These are phyloP conservation scores for Stylonectria norvegica DNA, from an alignment of 2,329 filamentous ascomycete genomes.

Conservation along the genomic window DNA sequence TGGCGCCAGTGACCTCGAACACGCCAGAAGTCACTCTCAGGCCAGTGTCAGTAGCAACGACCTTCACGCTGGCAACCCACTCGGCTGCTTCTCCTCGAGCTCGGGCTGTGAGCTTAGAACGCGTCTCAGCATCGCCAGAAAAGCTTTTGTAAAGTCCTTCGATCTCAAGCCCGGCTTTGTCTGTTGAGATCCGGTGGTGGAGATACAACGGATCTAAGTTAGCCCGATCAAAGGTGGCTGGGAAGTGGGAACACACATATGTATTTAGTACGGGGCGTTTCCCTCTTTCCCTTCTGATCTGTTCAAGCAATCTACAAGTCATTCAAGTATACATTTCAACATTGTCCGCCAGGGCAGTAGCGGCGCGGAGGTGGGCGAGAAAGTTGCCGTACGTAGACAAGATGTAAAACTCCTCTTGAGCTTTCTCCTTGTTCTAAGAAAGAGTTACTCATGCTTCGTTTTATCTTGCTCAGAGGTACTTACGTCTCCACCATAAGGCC, in stretches of 20 bases:
- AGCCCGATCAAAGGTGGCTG: too few species aligned
- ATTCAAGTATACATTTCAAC: too few species aligned
- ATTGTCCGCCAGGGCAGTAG: slow-evolving; percentile 55
- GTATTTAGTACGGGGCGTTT: too few species aligned
- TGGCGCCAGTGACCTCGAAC: slow-evolving; percentile 61
- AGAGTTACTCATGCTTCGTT: slow-evolving; percentile 2
- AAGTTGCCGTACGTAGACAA: slow-evolving; percentile 62
- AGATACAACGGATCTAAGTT: too few species aligned
- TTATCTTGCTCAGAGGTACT: slow-evolving; percentile 9
- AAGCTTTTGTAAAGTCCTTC: slow-evolving; percentile 43
- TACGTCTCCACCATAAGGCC: slow-evolving; percentile 62
- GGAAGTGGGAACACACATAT: too few species aligned
- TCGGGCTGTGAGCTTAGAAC: slow-evolving; percentile 45
- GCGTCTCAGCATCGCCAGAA: slow-evolving; percentile 36
- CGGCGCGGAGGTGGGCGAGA: slow-evolving; percentile 58
- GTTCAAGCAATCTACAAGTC: too few species aligned
- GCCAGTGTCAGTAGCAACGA: slow-evolving; percentile 58
- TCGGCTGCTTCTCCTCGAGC: slow-evolving; percentile 60
- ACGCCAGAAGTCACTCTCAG: slow-evolving; percentile 57
- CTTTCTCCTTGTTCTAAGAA: slow-evolving; percentile 47
- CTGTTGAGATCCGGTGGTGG: too few species aligned
- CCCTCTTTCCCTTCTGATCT: too few species aligned
- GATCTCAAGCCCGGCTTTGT: slow-evolving; percentile 49
- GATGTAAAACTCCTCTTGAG: slow-evolving; percentile 63
- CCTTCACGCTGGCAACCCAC: slow-evolving; percentile 60